phyloP scores from a whole-genome alignment of 73 alveolate species.

The Blepharisma japonicum region DNA sequence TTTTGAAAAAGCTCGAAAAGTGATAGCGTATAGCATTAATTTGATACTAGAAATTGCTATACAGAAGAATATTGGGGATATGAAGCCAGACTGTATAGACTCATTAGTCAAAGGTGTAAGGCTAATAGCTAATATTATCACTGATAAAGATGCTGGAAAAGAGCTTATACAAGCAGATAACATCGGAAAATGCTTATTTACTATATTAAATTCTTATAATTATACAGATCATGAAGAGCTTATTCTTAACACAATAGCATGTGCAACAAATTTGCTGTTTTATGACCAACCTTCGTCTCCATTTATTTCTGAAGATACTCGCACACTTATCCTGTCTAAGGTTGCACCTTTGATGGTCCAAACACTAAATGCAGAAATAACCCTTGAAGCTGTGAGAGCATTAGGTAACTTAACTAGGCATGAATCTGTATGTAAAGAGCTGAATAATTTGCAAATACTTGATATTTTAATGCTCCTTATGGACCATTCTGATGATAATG shows the following conservation, averaged over 20 bases:
- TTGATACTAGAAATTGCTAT: not conserved
- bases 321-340: not conserved
- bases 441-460: not conserved
- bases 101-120: not conserved
- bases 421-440: not conserved
- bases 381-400: slow-evolving; percentile 14
- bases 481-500: slow-evolving; percentile 7
- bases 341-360: slow-evolving; percentile 1
- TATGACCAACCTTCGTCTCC: not conserved
- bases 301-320: not conserved
- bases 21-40: not conserved
- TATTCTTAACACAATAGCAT: not conserved
- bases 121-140: slow-evolving; percentile 17
- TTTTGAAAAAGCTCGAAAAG: not conserved
- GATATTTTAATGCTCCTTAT: not conserved
- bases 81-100: not conserved
- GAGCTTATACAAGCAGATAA: not conserved
- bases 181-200: not conserved
- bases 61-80: not conserved
- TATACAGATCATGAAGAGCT: slow-evolving; percentile 3
- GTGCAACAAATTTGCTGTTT: slow-evolving; percentile 2
- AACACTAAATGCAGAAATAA: slow-evolving; percentile 5
- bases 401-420: slow-evolving; percentile 23
- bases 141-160: not conserved
- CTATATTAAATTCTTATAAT: not conserved